These are phyloP conservation scores for Coemansia sp. DNA, from an alignment of 192 early-diverging fungal species.

Conservation along the genomic window DNA sequence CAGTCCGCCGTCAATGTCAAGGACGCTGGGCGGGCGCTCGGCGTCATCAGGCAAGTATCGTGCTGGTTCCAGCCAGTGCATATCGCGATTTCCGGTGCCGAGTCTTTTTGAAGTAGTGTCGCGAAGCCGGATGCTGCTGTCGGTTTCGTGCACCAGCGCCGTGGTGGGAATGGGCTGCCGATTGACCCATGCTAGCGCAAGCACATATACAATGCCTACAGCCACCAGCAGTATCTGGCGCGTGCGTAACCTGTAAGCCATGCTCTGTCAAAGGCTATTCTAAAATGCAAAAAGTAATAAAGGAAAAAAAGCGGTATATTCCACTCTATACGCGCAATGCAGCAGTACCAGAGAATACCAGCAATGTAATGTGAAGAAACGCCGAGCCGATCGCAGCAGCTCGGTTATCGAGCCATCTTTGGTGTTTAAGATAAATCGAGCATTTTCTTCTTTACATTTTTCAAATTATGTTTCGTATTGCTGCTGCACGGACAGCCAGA, in stretches of 20 bases:
- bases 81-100: slow-evolving; percentile 31
- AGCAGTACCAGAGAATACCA: no score
- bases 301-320: no score
- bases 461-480: slow-evolving; percentile 33
- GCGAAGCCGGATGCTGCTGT: slow-evolving; percentile 23
- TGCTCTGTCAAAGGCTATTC: not conserved
- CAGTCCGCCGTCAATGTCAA: slow-evolving; percentile 31
- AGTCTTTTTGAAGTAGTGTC: slow-evolving; percentile 17
- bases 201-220: slow-evolving; percentile 41
- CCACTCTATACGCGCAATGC: no score
- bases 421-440: not conserved
- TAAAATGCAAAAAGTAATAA: no score
- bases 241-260: slow-evolving; percentile 42
- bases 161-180: slow-evolving; percentile 52
- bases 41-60: slow-evolving; percentile 11
- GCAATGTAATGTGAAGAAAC: no score
- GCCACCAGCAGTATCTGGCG: slow-evolving; percentile 44
- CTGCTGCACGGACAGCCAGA: slow-evolving; percentile 20
- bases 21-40: slow-evolving; percentile 14
- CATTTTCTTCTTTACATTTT: slow-evolving; percentile 2
- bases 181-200: slow-evolving; percentile 52
- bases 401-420: not conserved
- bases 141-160: slow-evolving; percentile 42
- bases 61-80: slow-evolving; percentile 46
- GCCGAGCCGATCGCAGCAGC: no score